Conservation (phyloP, 169 alveolate species). For the Plasmodium billcollinsi region DNA sequence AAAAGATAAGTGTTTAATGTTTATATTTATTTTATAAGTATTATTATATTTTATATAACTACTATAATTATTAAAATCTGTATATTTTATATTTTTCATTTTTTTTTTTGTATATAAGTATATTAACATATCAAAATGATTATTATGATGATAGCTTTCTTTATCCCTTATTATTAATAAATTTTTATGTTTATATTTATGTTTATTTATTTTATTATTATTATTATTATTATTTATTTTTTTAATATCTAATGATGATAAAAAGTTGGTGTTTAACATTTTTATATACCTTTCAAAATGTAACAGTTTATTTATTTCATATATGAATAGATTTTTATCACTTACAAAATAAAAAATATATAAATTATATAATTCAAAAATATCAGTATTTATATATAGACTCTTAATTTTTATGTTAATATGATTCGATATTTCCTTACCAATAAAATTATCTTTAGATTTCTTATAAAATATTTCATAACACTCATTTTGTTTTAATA, state of each 20-base stretch:
- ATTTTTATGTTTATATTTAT: not conserved
- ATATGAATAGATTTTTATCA: conserved; percentile 33
- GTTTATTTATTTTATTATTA: not conserved
- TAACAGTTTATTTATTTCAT: conserved; percentile 8
- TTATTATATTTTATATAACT: conserved; percentile 25
- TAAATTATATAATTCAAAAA: conserved; percentile 34
- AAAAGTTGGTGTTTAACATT: not conserved
- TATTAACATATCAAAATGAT: not conserved
- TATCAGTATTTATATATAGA: conserved; percentile 17
- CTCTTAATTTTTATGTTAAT: conserved; percentile 19
- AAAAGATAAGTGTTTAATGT: not conserved
- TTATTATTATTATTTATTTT: not conserved
- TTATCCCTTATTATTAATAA: not conserved
- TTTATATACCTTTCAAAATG: not conserved
- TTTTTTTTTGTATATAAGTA: conserved; percentile 12
- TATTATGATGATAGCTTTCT: no score
- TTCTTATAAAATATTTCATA: conserved; percentile 32
- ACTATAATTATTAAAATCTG: conserved; percentile 27
- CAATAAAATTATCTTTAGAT: conserved; percentile 28
- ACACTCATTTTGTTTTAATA: not conserved
- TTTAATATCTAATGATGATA: not conserved
- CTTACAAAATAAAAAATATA: conserved; percentile 45
- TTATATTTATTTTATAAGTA: conserved; percentile 7
- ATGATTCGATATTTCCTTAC: conserved; percentile 14
- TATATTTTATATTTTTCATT: not conserved